Percentiles rank a stretch among this genome's conserved stretches.
Conservation (phyloP, 2,329 filamentous ascomycete species). For the Botrytis fragariae region DNA sequence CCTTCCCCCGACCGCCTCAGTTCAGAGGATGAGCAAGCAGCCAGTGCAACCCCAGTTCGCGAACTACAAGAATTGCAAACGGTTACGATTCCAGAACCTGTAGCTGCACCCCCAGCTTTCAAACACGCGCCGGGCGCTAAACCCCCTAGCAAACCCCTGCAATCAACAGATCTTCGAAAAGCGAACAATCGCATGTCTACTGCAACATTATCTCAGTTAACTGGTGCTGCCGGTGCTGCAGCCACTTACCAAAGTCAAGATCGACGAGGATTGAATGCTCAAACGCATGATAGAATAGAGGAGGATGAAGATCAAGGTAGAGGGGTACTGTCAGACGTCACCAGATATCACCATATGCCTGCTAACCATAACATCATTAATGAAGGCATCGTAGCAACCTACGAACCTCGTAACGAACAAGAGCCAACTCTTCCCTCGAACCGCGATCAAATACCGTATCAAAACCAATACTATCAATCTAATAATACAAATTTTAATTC, state of each 20-base stretch:
- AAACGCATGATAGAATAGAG: conserved; percentile 29
- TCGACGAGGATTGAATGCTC: conserved; percentile 26
- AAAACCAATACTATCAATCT: conserved; percentile 17
- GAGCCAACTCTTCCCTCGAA: conserved; percentile 18
- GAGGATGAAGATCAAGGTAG: conserved; percentile 40
- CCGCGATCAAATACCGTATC: conserved; percentile 23
- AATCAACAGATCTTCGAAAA: conserved; percentile 73
- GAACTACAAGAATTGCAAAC: conserved; percentile 57
- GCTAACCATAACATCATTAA: conserved; percentile 37
- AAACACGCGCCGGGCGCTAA: conserved; percentile 69
- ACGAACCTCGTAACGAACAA: conserved; percentile 23
- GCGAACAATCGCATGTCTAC: conserved; percentile 82
- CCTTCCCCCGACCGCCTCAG: conserved; percentile 53
- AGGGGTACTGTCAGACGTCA: conserved; percentile 42
- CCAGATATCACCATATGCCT: conserved; percentile 37
- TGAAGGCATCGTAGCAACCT: conserved; percentile 39
- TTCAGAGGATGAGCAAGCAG: conserved; percentile 54
- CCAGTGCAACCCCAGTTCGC: conserved; percentile 43
- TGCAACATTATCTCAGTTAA: conserved; percentile 77
- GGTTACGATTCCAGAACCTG: conserved; percentile 64
- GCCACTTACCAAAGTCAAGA: conserved; percentile 41
- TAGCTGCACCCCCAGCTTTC: conserved; percentile 75
- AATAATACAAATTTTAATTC: conserved; percentile 17
- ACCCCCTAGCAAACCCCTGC: conserved; percentile 67
- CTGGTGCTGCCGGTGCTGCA: conserved; percentile 59